Evolutionary conservation across 139 green algal genomes (phyloP), one percentile per base, ranked within the genome.

Genomic region (Chlamydomonas sphaeroides): DNA sequence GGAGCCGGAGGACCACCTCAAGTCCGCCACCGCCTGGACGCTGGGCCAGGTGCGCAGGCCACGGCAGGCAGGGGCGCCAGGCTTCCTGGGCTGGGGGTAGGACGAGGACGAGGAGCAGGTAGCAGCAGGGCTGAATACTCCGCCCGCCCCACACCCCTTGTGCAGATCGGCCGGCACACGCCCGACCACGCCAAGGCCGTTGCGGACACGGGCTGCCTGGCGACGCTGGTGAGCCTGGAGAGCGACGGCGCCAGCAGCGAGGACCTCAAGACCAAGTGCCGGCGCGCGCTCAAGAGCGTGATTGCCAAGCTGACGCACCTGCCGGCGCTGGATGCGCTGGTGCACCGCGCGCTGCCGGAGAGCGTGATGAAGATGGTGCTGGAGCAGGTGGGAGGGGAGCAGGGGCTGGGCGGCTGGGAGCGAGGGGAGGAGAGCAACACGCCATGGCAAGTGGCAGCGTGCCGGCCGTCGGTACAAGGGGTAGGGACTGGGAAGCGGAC

Each of bases 141-240:
- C n/a, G n/a, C n/a, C n/a, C n/a, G n/a, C n/a, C n/a, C n/a, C n/a
- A n/a, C n/a, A 53, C 45, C 45, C 35, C 15, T 78, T 20, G 49
- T 18, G 18, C 76, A 88, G 86, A 88, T 98, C 30, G 95, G 95
- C 32, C 86, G 93, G 15, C 95, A 98, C 91, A 95, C 91, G 1
- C 90, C 95, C 33, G 94, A 98, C 84, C 95, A 98, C 84, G 94
- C 95, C 33, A 98, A 98, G 87, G 92, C 94, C 30, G 88, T 98
- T 18, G 90, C 94, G 30, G 95, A 97, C 85, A 94, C 92, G 33
- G 93, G 94, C 70, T 92, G 93, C 65, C 89, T 98, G 68, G 78
- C 86, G 28, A 84, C 82, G 28, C 85, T 98, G 42, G 93, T 96
- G 15, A 83, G 77, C 21, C 68, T 92, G 48, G 90, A 95, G 73